A percentile compares a stretch with the other conserved stretches of the same genome.
Evolutionary conservation across 441 rosid species (phyloP).

Genomic region (Theobroma grandiflorum): DNA sequence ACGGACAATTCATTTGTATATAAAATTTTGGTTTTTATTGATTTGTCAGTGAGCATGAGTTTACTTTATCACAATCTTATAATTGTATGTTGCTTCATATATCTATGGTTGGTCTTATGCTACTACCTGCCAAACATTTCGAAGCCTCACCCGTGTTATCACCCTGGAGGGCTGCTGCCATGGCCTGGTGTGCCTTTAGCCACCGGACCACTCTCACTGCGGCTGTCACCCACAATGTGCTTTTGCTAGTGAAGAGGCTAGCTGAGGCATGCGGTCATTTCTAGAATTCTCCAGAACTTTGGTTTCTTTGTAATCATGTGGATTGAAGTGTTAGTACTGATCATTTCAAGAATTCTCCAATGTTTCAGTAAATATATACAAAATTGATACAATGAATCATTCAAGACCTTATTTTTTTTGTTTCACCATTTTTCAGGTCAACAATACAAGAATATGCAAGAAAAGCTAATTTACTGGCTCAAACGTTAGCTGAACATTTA

Average conservation of each 20-base stretch:
- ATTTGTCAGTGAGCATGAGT: no score
- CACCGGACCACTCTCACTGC: slow-evolving; percentile 12
- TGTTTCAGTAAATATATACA: no score
- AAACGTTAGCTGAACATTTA: slow-evolving; percentile 35
- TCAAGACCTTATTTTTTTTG: no score
- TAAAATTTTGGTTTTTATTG: no score
- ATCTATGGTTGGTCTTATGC: neutral
- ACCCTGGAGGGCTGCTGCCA: neutral
- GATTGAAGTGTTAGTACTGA: no score
- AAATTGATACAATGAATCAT: no score
- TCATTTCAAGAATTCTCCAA: no score
- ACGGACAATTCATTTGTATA: no score
- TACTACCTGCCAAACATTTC: slow-evolving; percentile 28
- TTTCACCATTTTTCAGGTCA: slow-evolving; percentile 34
- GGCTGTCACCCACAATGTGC: neutral
- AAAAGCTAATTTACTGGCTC: slow-evolving; percentile 34
- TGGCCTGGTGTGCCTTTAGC: slow-evolving; percentile 8
- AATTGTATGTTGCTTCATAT: neutral
- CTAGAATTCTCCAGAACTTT: no score
- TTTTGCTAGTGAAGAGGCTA: neutral
- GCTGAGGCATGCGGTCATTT: neutral
- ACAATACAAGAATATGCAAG: slow-evolving; percentile 42
- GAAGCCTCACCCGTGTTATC: neutral
- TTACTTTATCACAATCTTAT: no score
- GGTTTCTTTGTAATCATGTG: no score